Conservation (phyloP, 345 rosid genomes). For the Moringa oleifera region DNA sequence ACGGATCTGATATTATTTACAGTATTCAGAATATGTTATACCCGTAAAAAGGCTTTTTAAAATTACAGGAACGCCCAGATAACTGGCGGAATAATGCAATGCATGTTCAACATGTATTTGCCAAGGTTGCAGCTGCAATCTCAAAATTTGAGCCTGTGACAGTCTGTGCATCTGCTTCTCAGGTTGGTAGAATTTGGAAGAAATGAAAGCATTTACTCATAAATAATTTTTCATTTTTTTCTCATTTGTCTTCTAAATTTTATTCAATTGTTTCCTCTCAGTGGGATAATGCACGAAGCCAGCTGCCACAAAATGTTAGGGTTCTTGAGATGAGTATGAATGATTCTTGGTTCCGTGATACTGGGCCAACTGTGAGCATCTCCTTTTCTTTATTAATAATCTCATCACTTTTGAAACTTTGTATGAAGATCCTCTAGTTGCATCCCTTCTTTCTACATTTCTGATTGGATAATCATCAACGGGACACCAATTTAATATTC, state of each 20-base stretch:
- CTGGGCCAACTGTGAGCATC: conserved; percentile 84
- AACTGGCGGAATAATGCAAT: conserved; percentile 76
- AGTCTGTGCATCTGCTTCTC: conserved; percentile 79
- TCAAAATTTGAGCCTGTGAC: conserved; percentile 79
- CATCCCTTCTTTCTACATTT: not conserved
- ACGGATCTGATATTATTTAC: not conserved
- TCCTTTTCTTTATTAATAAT: conserved; percentile 1
- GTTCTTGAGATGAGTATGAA: conserved; percentile 92
- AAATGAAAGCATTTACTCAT: conserved; percentile 1
- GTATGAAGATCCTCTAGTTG: not conserved
- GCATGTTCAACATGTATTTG: conserved; percentile 56
- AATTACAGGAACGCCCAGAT: conserved; percentile 76
- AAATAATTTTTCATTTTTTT: not conserved
- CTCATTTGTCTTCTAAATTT: not conserved
- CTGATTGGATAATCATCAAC: not conserved
- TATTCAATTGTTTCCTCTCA: conserved; percentile 20
- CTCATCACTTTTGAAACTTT: not conserved
- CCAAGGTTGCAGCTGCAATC: conserved; percentile 66
- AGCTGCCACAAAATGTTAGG: conserved; percentile 66
- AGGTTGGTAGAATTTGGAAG: conserved; percentile 41
- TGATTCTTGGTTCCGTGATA: conserved; percentile 95
- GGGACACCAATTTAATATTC: not conserved
- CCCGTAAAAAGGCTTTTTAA: no score
- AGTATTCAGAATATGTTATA: conserved; percentile 2
- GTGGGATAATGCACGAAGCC: conserved; percentile 85